These are phyloP conservation scores for Candida xiaguanensis DNA, from an alignment of 805 yeast genomes.

Conservation along the genomic window DNA sequence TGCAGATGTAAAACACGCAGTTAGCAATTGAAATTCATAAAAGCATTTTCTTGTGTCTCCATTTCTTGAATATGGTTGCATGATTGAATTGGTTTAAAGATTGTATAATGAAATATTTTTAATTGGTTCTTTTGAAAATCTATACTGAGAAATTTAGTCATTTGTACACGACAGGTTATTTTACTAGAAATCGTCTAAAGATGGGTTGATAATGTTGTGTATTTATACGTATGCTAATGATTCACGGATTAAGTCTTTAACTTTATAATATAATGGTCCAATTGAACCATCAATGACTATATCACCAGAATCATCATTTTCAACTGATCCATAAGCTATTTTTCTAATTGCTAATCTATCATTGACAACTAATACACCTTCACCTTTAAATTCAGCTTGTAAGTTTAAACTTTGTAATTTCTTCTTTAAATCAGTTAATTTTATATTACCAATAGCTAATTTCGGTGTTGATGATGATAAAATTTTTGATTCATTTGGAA, in stretches of 20 bases:
- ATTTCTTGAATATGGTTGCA: constrained; percentile 46
- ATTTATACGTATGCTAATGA: constrained; percentile 69
- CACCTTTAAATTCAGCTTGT: constrained; percentile 86
- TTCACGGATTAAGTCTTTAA: constrained; percentile 64
- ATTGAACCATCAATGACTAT: constrained; percentile 82
- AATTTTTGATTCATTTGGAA: constrained; percentile 4
- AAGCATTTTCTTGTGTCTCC: constrained; percentile 48
- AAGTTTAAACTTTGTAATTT: constrained; percentile 55
- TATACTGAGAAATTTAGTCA: background rate
- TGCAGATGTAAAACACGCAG: constrained; percentile 43
- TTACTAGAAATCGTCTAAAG: no score
- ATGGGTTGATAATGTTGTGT: no score
- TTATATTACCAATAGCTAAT: constrained; percentile 83
- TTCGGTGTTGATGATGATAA: constrained; percentile 25
- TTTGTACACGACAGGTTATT: constrained; percentile 3
- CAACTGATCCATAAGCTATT: constrained; percentile 37
- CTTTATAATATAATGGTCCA: constrained; percentile 71
- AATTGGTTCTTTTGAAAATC: constrained; percentile 9
- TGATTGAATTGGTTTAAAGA: constrained; percentile 11
- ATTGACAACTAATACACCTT: constrained; percentile 86
- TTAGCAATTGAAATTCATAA: constrained; percentile 43
- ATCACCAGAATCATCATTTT: constrained; percentile 64
- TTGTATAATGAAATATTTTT: constrained; percentile 9
- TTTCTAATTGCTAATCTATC: constrained; percentile 72
- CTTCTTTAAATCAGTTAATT: constrained; percentile 74